A percentile compares a stretch with the other conserved stretches of the same genome.
Evolutionary conservation across 1,139 yeast species (phyloP).

Genomic region (Diutina scorzettiae): DNA sequence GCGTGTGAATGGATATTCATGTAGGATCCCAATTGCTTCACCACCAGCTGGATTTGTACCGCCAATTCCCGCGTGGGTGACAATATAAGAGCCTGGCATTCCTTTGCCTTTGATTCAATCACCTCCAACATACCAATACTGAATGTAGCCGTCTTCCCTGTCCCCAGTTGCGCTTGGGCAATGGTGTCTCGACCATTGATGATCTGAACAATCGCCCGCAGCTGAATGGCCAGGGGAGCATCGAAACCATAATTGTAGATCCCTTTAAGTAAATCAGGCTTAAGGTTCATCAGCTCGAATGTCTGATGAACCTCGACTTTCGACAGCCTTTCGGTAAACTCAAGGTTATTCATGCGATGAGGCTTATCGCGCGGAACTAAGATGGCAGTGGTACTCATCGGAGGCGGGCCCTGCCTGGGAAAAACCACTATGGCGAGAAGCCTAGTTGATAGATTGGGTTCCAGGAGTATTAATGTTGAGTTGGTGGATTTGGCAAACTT

Average conservation of each 20-base stretch:
- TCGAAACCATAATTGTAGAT: conserved; percentile 89
- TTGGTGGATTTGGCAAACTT: neutral
- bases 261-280: conserved; percentile 59
- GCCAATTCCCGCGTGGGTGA: conserved; percentile 98
- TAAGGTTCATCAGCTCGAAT: conserved; percentile 71
- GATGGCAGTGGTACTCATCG: conserved; percentile 31
- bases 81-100: conserved; percentile 71
- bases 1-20: conserved; percentile 81
- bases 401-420: conserved; percentile 72
- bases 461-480: neutral
- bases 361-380: neutral
- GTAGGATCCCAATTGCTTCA: conserved; percentile 73
- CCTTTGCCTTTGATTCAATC: conserved; percentile 54
- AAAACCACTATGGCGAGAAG: conserved; percentile 28
- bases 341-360: conserved; percentile 23
- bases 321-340: conserved; percentile 42
- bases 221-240: conserved; percentile 90
- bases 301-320: conserved; percentile 51
- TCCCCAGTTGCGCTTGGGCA: conserved; percentile 97
- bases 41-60: conserved; percentile 75
- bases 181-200: conserved; percentile 85
- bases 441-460: neutral
- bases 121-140: conserved; percentile 84
- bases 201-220: conserved; percentile 87
- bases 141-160: conserved; percentile 97